Percentiles rank a stretch among this genome's conserved stretches.
Conservation (phyloP, 108 stramenopile genomes). For the Mediolabrus comicus region DNA sequence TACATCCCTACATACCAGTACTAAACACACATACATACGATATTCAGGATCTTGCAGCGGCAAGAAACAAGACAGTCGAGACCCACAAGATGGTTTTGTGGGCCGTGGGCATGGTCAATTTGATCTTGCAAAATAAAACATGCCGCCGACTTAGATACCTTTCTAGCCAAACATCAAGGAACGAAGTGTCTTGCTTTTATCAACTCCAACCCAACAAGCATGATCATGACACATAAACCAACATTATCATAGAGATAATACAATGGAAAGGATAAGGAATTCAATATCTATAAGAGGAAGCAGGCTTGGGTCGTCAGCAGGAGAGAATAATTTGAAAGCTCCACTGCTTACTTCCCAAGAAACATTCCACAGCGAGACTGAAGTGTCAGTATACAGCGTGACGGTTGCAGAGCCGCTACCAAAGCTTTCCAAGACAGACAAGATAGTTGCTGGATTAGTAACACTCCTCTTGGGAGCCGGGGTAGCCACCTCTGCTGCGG, state of each 20-base stretch:
- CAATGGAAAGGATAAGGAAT: not conserved
- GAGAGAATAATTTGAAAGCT: not conserved
- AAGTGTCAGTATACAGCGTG: not conserved
- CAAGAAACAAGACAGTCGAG: too few relatives aligned
- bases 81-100: too few relatives aligned
- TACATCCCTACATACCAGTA: not conserved
- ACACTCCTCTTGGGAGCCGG: not conserved
- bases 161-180: too few relatives aligned
- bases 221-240: not conserved
- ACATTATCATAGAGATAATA: not conserved
- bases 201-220: not conserved
- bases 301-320: not conserved
- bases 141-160: too few relatives aligned
- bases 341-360: not conserved
- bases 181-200: not conserved
- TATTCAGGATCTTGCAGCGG: too few relatives aligned
- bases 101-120: too few relatives aligned
- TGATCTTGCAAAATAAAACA: too few relatives aligned
- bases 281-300: not conserved
- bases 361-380: not conserved
- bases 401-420: not conserved
- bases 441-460: not conserved
- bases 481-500: not conserved
- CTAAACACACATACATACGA: too few relatives aligned
- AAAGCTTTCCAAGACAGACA: not conserved